Evolutionary conservation across 768 basidiomycete genomes (phyloP).

Genomic region (Clitopilus hobsonii): DNA sequence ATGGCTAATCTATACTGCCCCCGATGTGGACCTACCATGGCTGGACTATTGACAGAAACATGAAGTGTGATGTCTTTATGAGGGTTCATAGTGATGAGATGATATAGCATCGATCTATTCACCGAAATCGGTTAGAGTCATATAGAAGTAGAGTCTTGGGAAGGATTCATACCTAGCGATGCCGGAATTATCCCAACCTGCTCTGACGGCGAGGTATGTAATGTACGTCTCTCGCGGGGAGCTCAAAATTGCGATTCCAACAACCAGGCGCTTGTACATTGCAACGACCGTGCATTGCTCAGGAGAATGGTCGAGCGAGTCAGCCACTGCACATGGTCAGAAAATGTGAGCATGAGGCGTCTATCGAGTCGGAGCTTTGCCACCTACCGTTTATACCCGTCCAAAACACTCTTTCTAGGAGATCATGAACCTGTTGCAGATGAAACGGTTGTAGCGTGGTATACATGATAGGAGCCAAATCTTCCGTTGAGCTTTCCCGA

Average conservation of each 20-base stretch:
- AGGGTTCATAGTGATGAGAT: slow-evolving; percentile 67
- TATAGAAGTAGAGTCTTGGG: slow-evolving; percentile 1
- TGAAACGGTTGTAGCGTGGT: slow-evolving; percentile 54
- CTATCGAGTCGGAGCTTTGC: not conserved
- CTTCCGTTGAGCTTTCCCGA: slow-evolving; percentile 37
- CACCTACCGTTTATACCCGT: slow-evolving; percentile 64
- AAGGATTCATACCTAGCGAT: slow-evolving; percentile 58
- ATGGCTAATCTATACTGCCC: too few relatives aligned
- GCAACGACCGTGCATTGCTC: slow-evolving; percentile 77
- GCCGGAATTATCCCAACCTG: slow-evolving; percentile 77
- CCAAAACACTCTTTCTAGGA: slow-evolving; percentile 71
- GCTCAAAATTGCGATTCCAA: slow-evolving; percentile 71
- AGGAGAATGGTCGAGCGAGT: slow-evolving; percentile 63
- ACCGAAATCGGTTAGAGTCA: slow-evolving; percentile 5
- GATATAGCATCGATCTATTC: slow-evolving; percentile 69
- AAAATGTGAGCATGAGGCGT: not conserved
- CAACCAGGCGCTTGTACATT: slow-evolving; percentile 62
- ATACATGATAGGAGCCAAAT: slow-evolving; percentile 56
- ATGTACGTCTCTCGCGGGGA: slow-evolving; percentile 81
- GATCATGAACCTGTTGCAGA: slow-evolving; percentile 66
- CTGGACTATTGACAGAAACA: slow-evolving; percentile 77
- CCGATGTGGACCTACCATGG: slow-evolving; percentile 60
- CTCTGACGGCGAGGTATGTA: slow-evolving; percentile 72
- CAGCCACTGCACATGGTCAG: slow-evolving; percentile 56
- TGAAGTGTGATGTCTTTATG: slow-evolving; percentile 77